Evolutionary conservation across 306 rosid genomes (phyloP), one percentile per base, ranked within the genome.

Genomic region (Quercus mongolica): DNA sequence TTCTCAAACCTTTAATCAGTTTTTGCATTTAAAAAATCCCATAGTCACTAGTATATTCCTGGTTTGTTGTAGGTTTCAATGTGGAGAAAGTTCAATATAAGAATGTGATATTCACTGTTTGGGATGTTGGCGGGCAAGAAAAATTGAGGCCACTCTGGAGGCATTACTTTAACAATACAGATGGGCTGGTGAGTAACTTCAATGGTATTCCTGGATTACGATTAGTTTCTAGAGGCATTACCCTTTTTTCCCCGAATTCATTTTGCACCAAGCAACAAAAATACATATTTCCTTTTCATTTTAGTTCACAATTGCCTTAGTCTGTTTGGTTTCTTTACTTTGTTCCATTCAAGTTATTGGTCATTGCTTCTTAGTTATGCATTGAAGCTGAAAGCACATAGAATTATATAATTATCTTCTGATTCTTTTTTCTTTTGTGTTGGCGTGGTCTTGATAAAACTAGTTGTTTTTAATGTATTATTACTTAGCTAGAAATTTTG

Each of bases 91-190:
- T 94, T 79, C 97, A 94, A 86, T 92, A 94, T 83, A 94, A 92
- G 92, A 94, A 94, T 89, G 98, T 94, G 54, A 82, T 94, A 59
- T 94, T 94, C 87, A 94, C 98, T 3, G 98, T 94, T 74, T 94
- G 98, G 98, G 98, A 94, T 78, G 97, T 94, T 49, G 98, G 98
- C 11, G 98, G 98, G 6, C 98, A 94, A 83, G 98, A 92, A 79
- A 94, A 94, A 80, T 81, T 94, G 80, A 92, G 97, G 90, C 98
- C 98, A 19, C 91, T 94, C 15, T 94, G 98, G 98, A 91, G 97
- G 89, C 98, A 94, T 82, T 94, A 94, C 87, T 94, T 94, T 71
- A 91, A 91, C 73, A 92, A 92, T 77, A 94, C 98, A 0, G 98
- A 94, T 64, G 98, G 98, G 56, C 87, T 94, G 90, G 98, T 94